These are phyloP conservation scores for Moesziomyces sp. DNA, from an alignment of 1,284 basidiomycete genomes.

Conservation along the genomic window DNA sequence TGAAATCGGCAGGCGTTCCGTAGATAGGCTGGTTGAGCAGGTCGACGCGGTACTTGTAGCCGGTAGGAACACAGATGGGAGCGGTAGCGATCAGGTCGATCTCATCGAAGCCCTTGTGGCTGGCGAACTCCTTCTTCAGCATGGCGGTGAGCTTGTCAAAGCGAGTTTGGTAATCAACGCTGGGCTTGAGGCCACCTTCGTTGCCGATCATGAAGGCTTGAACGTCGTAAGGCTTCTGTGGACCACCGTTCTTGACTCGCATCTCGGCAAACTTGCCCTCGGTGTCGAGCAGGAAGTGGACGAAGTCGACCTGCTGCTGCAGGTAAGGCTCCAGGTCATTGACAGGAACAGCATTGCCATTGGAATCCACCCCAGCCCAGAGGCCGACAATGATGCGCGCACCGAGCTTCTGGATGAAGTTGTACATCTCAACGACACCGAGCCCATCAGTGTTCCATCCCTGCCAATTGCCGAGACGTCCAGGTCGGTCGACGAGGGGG, in stretches of 20 bases:
- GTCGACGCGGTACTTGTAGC: conserved; percentile 45
- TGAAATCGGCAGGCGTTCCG: conserved; percentile 35
- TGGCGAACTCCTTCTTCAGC: conserved; percentile 74
- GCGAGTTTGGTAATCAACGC: conserved; percentile 72
- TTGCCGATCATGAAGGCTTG: conserved; percentile 75
- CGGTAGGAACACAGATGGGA: conserved; percentile 27
- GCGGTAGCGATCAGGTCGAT: conserved; percentile 50
- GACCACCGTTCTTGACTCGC: conserved; percentile 41
- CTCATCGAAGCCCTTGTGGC: conserved; percentile 67
- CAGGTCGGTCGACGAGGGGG: conserved; percentile 70
- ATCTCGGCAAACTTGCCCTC: conserved; percentile 32
- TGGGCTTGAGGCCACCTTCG: conserved; percentile 67
- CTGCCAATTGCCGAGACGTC: conserved; percentile 73
- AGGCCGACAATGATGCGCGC: conserved; percentile 75
- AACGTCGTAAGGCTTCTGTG: conserved; percentile 72
- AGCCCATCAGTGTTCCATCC: conserved; percentile 70
- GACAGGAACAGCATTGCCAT: conserved; percentile 70
- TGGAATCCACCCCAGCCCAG: conserved; percentile 72
- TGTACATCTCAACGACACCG: conserved; percentile 75
- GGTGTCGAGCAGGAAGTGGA: conserved; percentile 46
- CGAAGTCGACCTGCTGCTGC: conserved; percentile 67
- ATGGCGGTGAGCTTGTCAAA: conserved; percentile 74
- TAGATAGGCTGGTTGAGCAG: conserved; percentile 48
- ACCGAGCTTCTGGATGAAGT: conserved; percentile 75
- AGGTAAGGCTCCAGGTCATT: conserved; percentile 74